Conservation (phyloP, 805 yeast genomes). For the Myxozyma vanderwaltii region DNA sequence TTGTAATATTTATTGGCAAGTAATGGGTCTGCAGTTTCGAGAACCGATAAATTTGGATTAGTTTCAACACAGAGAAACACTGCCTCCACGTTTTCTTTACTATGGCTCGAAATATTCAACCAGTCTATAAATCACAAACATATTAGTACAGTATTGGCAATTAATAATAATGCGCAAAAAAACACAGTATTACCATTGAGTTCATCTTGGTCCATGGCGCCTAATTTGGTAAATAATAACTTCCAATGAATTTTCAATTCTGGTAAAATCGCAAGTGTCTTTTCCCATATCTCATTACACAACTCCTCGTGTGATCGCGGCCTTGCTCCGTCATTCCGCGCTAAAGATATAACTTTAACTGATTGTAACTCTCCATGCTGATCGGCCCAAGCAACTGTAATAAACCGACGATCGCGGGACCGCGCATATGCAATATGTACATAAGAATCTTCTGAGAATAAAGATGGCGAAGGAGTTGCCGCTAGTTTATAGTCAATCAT, state of each 20-base stretch:
- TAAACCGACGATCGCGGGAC: conserved; percentile 79
- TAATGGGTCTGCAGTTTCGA: conserved; percentile 17
- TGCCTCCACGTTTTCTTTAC: conserved; percentile 14
- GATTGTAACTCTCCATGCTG: conserved; percentile 68
- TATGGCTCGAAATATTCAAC: conserved; percentile 28
- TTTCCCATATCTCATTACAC: conserved; percentile 42
- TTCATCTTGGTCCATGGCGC: conserved; percentile 42
- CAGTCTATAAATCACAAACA: conserved; percentile 18
- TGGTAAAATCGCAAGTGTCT: conserved; percentile 36
- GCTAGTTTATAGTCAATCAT: conserved; percentile 38
- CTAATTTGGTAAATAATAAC: conserved; percentile 43
- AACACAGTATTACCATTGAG: conserved; percentile 29
- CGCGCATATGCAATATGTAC: conserved; percentile 85
- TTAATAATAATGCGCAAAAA: neutral
- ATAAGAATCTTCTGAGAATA: conserved; percentile 68
- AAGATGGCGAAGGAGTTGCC: conserved; percentile 37
- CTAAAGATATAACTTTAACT: conserved; percentile 53
- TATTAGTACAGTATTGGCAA: neutral
- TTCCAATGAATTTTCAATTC: conserved; percentile 41
- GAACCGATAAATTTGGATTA: conserved; percentile 27
- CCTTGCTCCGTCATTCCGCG: conserved; percentile 29
- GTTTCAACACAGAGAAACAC: conserved; percentile 23
- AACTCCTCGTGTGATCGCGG: conserved; percentile 40
- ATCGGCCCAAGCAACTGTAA: conserved; percentile 87
- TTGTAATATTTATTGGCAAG: conserved; percentile 10